phyloP scores from a whole-genome alignment of 495 filamentous ascomycete species.

The Thermochaetoides thermophila region DNA sequence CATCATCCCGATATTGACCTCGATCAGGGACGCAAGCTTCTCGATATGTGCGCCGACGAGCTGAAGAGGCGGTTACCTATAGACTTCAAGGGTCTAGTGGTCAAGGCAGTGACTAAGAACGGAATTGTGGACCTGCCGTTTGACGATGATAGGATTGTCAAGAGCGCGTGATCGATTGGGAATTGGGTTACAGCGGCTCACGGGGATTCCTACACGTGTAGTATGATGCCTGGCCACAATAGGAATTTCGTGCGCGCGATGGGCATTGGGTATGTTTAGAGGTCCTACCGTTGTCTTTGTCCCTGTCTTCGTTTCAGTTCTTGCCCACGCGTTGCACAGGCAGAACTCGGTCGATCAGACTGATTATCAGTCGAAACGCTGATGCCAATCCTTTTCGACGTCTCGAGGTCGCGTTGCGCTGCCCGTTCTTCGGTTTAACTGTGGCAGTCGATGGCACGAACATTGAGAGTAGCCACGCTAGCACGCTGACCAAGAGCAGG shows the following conservation, averaged over 20 bases:
- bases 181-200: constrained; percentile 2
- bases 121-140: constrained; percentile 71
- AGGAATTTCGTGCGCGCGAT: constrained; percentile 5
- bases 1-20: constrained; percentile 85
- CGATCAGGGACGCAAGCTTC: constrained; percentile 75
- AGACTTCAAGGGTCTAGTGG: constrained; percentile 90
- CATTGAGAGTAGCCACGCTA: no score
- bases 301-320: constrained; percentile 3
- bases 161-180: constrained; percentile 36
- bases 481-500: no score
- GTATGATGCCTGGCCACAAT: constrained; percentile 11
- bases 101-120: constrained; percentile 89
- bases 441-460: no score
- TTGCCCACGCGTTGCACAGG: constrained; percentile 3
- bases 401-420: no score
- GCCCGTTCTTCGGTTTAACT: no score
- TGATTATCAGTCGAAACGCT: constrained; percentile 1
- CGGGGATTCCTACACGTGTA: constrained; percentile 7
- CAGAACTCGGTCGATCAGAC: constrained; percentile 7
- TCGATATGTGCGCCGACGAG: constrained; percentile 91
- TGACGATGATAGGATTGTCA: constrained; percentile 60
- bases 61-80: constrained; percentile 89
- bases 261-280: constrained; percentile 1
- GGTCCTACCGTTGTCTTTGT: not conserved
- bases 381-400: no score